Evolutionary conservation across 768 basidiomycete genomes (phyloP), one percentile per base, ranked within the genome.

Genomic region (Trichaptum fuscoviolaceum): DNA sequence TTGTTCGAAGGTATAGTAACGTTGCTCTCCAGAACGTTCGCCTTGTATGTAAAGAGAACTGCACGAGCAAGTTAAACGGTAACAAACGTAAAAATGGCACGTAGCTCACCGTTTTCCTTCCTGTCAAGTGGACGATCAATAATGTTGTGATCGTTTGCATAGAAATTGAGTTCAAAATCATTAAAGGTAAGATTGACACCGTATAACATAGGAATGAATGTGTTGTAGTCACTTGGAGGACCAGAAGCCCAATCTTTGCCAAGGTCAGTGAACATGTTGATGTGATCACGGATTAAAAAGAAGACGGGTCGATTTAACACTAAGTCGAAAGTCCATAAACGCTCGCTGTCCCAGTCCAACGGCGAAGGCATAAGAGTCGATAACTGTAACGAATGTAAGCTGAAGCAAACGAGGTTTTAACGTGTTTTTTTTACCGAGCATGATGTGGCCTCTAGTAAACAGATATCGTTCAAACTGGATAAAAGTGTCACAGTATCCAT

Each of bases 121-220:
- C 78, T 79, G 66, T 88, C 79, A 35, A 89, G 78, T 2, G 95
- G 94, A 68, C 91, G 92, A 79, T 97, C 94, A 63, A 99, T 92
- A 73, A 99, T 93, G 73, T 99, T 99, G 73, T 95, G 94, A 75
- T 99, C 96, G 73, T 99, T 99, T 63, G 92, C 87, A 73, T 93
- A 96, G 26, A 92, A 74, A 70, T 91, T 90, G 63, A 96, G 73
- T 67, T 86, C 83, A 76, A 88, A 96, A 71, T 93, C 87, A 73
- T 88, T 82, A 67, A 98, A 75, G 65, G 87, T 82, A 62, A 97
- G 69, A 62, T 89, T 81, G 69, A 96, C 76, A 18, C 75, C 75
- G 76, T 99, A 99, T 7, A 87, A 73, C 75, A 85, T 93, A 0
- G 96, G 96, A 24, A 95, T 82, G 75, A 95, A 99, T 60, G 87